Conservation (phyloP, 345 rosid genomes). For the Moricandia moricandioides region DNA sequence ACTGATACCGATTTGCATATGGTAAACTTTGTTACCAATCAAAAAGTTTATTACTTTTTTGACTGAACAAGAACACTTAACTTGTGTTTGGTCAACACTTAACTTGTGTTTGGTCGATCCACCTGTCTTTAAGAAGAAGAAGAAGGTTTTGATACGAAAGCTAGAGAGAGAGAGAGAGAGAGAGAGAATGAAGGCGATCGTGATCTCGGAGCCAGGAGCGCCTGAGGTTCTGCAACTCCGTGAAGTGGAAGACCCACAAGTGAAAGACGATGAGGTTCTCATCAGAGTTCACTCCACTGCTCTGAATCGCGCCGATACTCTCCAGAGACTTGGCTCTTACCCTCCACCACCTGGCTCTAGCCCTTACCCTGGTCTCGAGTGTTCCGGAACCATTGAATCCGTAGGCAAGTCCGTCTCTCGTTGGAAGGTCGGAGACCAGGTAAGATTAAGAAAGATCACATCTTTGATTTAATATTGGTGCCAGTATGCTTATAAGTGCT, state of each 20-base stretch:
- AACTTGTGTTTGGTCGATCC: neutral
- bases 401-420: conserved; percentile 62
- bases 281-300: conserved; percentile 74
- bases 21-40: too few species aligned
- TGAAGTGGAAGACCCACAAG: conserved; percentile 65
- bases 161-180: neutral
- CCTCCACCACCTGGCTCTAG: conserved; percentile 81
- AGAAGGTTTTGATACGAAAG: conserved; percentile 13
- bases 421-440: conserved; percentile 87
- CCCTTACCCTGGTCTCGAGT: conserved; percentile 71
- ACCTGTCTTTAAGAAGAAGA: neutral
- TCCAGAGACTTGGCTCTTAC: conserved; percentile 68
- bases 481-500: neutral
- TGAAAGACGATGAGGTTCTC: conserved; percentile 69
- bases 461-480: neutral
- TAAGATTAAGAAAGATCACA: neutral
- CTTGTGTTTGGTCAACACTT: neutral
- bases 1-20: too few species aligned
- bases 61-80: neutral
- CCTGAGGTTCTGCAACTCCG: conserved; percentile 75
- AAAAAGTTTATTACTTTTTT: too few species aligned
- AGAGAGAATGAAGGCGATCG: conserved; percentile 71
- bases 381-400: conserved; percentile 72
- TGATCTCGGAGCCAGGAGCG: conserved; percentile 63
- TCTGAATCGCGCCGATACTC: conserved; percentile 72